These are phyloP conservation scores for Trichoderma koningiopsis DNA, from an alignment of 2,329 filamentous ascomycete genomes.

Conservation along the genomic window DNA sequence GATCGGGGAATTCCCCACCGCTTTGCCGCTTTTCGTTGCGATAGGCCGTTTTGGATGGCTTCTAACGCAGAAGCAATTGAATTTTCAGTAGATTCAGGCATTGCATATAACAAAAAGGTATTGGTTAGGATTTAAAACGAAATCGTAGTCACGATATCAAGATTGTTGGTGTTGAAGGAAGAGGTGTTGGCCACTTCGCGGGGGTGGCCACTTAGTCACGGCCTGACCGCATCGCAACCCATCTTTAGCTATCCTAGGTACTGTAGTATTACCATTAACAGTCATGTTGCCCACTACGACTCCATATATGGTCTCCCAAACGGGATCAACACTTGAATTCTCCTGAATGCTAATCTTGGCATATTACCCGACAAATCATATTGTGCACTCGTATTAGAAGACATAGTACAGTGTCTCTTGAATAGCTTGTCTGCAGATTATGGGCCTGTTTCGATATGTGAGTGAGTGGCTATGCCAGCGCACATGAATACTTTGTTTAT, in stretches of 20 bases:
- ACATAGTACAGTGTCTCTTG: neutral
- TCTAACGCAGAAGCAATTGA: neutral
- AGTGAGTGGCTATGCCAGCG: neutral
- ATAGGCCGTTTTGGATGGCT: neutral
- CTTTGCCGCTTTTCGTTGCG: slow-evolving; percentile 5
- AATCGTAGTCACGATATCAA: neutral
- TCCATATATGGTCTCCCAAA: too few relatives aligned
- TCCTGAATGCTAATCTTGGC: too few relatives aligned
- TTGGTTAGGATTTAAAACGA: neutral
- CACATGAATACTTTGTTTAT: neutral
- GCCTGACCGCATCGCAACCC: neutral
- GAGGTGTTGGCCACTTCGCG: neutral
- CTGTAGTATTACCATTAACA: too few relatives aligned
- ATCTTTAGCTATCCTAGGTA: too few relatives aligned
- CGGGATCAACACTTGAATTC: too few relatives aligned
- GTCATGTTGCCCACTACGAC: too few relatives aligned
- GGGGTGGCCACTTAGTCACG: neutral
- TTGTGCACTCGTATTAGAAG: neutral
- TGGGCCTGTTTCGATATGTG: neutral
- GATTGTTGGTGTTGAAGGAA: neutral
- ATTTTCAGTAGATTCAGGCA: neutral
- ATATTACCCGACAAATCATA: too few relatives aligned
- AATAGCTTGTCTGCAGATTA: neutral
- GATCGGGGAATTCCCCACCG: slow-evolving; percentile 16
- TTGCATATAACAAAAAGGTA: neutral